A percentile compares a stretch with the other conserved stretches of the same genome.
Evolutionary conservation across 1,284 basidiomycete genomes (phyloP).

Genomic region (Somion occarium): DNA sequence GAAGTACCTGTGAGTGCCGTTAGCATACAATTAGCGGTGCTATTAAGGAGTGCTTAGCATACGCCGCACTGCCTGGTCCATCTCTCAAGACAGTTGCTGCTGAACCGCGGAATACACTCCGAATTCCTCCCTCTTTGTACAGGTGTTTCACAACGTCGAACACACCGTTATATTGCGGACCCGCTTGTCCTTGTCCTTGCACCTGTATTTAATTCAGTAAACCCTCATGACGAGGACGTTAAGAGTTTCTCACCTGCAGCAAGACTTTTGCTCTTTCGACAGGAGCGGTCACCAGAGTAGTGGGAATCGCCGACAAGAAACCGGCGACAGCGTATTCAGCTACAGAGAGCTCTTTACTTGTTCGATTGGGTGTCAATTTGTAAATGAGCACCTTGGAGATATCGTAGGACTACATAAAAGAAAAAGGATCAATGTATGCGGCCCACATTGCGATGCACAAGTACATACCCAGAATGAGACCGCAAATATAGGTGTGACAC

Average conservation of each 20-base stretch:
- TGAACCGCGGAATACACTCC: conserved; percentile 92
- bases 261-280: conserved; percentile 98
- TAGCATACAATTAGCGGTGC: background rate
- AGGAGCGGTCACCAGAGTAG: conserved; percentile 89
- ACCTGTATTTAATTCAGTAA: conserved; percentile 15
- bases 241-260: conserved; percentile 59
- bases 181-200: conserved; percentile 87
- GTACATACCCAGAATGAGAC: conserved; percentile 91
- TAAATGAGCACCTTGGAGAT: conserved; percentile 88
- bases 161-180: conserved; percentile 86
- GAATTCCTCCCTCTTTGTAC: conserved; percentile 92
- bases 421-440: conserved; percentile 4
- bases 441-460: background rate
- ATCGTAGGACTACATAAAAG: conserved; percentile 76
- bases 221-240: background rate
- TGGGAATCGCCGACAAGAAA: conserved; percentile 92
- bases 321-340: conserved; percentile 89
- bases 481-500: conserved; percentile 98
- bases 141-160: conserved; percentile 88
- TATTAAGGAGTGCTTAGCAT: conserved; percentile 30
- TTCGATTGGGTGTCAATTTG: conserved; percentile 65
- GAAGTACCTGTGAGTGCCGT: conserved; percentile 70
- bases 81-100: conserved; percentile 91
- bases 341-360: conserved; percentile 61
- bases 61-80: conserved; percentile 96